Base-by-base conservation (phyloP, 2,329 filamentous ascomycete species). In the Fusarium algeriense region DNA sequence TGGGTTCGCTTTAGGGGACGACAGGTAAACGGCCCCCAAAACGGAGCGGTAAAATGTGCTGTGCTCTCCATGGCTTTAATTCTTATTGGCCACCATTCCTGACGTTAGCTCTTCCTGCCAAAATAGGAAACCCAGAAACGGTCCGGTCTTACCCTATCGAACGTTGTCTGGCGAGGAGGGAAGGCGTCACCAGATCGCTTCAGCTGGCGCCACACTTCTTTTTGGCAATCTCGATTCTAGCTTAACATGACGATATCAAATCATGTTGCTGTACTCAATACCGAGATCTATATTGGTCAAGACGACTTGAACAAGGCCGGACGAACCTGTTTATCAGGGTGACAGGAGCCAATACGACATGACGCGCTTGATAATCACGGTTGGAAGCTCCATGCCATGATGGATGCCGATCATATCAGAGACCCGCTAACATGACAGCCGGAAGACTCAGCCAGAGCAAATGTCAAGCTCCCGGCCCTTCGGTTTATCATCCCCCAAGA, bases 21-120 rank as follows among this genome's bases (percentile, higher is more conserved):
- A 62, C 63, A 68, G 34, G 45, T 38, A 60, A 62, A 60, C 55
- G 58, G 70, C 74, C 74, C 74, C 74, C 66, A 76, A 75, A 66
- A 52, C 54, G 49, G 52, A 61, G 65, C 62, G 57, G 53, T 26
- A 61, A 71, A 45, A 59, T 56, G 43, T 66, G 58, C 60, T 64
- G 35, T 50, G 35, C 56, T 63, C 64, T 54, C 60, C 55, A 62
- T 52, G 58, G 45, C 32, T 53, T 48, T 19, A n/a, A 55, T 30
- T 64, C 40, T 46, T 30, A 73, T 72, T 72, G 70, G 70, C 54
- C 44, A 17, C 20, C 43, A 54, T 55, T 61, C n/a, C 41, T 49
- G 41, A 37, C 48, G 52, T 61, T 43, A 34, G 60, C 38, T 15
- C 64, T 55, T 57, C 60, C 64, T 71, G 43, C 69, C 69, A 55